phyloP scores from a whole-genome alignment of 108 stramenopile species.

The Conticribra weissflogii region DNA sequence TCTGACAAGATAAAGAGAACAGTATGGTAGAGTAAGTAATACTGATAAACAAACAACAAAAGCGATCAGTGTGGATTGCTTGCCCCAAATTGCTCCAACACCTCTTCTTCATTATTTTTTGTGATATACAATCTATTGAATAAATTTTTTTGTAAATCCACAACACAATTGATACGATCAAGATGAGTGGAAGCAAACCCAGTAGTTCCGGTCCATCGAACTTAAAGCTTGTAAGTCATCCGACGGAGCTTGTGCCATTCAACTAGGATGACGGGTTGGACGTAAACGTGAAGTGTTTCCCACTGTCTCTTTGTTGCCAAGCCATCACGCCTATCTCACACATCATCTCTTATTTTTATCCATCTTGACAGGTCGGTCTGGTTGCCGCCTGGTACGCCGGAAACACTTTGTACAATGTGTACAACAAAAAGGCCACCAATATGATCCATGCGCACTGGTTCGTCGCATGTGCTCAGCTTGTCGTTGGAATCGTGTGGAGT shows the following conservation, averaged over 20 bases:
- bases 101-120: too few species aligned
- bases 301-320: too few species aligned
- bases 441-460: conserved; percentile 90
- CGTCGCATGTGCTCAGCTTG: conserved; percentile 78
- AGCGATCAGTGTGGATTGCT: too few species aligned
- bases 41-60: too few species aligned
- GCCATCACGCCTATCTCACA: not conserved
- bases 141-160: too few species aligned
- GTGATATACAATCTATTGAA: too few species aligned
- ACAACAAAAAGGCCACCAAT: conserved; percentile 89
- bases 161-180: not conserved
- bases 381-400: conserved; percentile 87
- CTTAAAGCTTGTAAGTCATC: not conserved
- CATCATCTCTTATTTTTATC: not conserved
- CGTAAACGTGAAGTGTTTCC: not conserved
- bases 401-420: conserved; percentile 89
- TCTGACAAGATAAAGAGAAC: too few species aligned
- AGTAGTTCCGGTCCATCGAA: not conserved
- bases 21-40: too few species aligned
- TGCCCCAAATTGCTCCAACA: too few species aligned
- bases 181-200: not conserved
- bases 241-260: too few species aligned
- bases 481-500: conserved; percentile 77
- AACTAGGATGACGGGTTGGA: not conserved
- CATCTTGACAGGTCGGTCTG: conserved; percentile 54